Evolutionary conservation across 2,329 filamentous ascomycete species (phyloP).

Genomic region (Monosporascus sp.): DNA sequence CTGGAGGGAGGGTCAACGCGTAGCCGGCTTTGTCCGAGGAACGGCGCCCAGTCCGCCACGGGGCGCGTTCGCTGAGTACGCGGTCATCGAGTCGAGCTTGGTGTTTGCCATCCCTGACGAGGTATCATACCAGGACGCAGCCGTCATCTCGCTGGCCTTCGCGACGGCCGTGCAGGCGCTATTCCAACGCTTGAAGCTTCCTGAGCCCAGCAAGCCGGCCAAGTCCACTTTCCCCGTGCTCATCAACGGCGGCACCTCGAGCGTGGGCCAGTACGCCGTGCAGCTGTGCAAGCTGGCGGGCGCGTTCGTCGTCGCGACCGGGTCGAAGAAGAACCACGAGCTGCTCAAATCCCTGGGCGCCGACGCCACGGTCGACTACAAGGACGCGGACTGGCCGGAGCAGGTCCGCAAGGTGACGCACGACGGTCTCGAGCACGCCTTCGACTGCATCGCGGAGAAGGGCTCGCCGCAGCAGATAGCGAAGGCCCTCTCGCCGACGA

Average conservation of each 20-base stretch:
- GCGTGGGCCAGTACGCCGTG: constrained; percentile 23
- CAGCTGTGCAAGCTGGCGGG: constrained; percentile 24
- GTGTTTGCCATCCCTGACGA: constrained; percentile 24
- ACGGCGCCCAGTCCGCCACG: constrained; percentile 15
- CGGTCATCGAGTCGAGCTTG: constrained; percentile 18
- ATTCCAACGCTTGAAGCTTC: constrained; percentile 24
- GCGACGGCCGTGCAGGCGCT: constrained; percentile 38
- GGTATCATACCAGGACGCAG: constrained; percentile 22
- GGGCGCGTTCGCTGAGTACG: constrained; percentile 27
- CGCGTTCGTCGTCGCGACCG: constrained; percentile 22
- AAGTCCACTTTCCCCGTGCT: constrained; percentile 27
- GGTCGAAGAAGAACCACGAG: constrained; percentile 19
- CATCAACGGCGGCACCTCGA: constrained; percentile 21
- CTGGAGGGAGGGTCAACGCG: constrained; percentile 26
- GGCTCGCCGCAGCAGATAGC: constrained; percentile 17
- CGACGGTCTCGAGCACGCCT: constrained; percentile 37
- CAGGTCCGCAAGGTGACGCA: constrained; percentile 61
- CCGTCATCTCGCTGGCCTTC: constrained; percentile 31
- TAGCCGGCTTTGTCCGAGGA: constrained; percentile 29
- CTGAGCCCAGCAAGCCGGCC: constrained; percentile 25
- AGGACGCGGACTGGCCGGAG: constrained; percentile 40
- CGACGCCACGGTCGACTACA: constrained; percentile 28
- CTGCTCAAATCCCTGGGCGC: constrained; percentile 19
- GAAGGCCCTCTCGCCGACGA: constrained; percentile 22
- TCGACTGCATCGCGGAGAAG: constrained; percentile 25